Evolutionary conservation across 2,329 filamentous ascomycete species (phyloP), one percentile per base, ranked within the genome.

Genomic region (Metarhizium sp.): DNA sequence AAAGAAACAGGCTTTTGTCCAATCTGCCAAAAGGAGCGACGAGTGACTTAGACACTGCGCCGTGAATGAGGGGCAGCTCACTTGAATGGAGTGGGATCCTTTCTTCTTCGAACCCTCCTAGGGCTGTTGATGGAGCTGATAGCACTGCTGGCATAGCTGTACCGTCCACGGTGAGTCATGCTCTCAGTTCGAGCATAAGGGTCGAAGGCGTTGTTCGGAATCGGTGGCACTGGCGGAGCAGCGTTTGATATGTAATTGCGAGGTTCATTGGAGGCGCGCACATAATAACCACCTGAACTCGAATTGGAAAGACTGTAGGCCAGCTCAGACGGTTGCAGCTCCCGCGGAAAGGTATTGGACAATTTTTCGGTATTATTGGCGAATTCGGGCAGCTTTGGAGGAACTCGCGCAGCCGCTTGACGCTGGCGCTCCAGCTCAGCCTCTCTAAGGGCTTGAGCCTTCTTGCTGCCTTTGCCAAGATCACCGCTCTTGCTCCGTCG

Each of bases 51-150:
- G 14, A 38, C 20, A 38, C 30, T 46, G 4, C 11, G n/a, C 2
- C 42, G 34, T 14, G 14, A 18, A 53, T 32, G 18, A 30, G 42
- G n/a, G 40, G 36, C n/a, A 32, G 13, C 91, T 81, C 78, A 97
- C 92, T 99, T 99, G 82, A 97, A 96, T 1, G 94, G 91, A 11
- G 92, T 96, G 8, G 94, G 94, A 67, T 99, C 94, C 78, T 96
- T 97, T 75, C 94, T 86, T 76, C 92, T 87, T 64, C 94, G 86
- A 62, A 97, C 86, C 68, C 92, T 85, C 62, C 94, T 85, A 60
- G 94, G 92, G 71, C 88, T 96, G 76, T 96, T 96, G 75, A 96
- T 84, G 58, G 90, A 88, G 77, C 90, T 96, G 62, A 92, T 82
- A 54, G 89, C 87, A 72, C 88, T 95, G 75, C 89, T 95, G 56